These are phyloP conservation scores for Straminergon stramineum DNA, from an alignment of 225 moss, liverwort and hornwort species.

Conservation along the genomic window DNA sequence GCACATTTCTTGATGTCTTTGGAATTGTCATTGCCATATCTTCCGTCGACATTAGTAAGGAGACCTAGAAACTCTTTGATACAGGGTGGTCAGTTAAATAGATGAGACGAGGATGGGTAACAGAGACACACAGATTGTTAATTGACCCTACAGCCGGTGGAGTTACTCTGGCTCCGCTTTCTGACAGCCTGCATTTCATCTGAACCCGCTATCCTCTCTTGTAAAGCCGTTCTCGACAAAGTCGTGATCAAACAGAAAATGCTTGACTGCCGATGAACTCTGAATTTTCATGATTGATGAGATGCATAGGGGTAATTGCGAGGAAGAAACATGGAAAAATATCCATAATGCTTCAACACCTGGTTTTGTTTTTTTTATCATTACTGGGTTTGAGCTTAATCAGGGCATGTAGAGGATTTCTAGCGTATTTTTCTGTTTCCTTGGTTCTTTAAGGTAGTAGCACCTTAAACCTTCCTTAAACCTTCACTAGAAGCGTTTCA, in stretches of 20 bases:
- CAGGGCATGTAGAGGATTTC: not conserved
- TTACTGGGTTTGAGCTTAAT: not conserved
- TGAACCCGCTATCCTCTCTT: not conserved
- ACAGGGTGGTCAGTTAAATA: not conserved
- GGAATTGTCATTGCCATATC: not conserved
- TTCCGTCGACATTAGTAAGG: not conserved
- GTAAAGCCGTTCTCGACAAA: not conserved
- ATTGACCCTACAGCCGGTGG: not conserved
- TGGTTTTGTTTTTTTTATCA: not conserved
- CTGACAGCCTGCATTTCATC: not conserved
- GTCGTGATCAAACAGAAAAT: not conserved
- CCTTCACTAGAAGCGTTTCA: not conserved
- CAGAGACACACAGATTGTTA: not conserved
- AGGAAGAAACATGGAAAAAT: not conserved
- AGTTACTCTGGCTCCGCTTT: not conserved
- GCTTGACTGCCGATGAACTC: too few relatives aligned
- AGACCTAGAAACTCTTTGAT: not conserved
- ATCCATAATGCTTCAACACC: not conserved
- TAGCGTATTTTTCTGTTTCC: not conserved
- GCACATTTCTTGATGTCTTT: not conserved
- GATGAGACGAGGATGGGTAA: not conserved
- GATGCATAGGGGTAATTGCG: not conserved
- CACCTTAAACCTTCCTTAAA: not conserved
- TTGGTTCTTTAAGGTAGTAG: not conserved
- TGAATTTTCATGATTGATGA: not conserved